Evolutionary conservation across 2,329 filamentous ascomycete genomes (phyloP), one percentile per base, ranked within the genome.

Genomic region (Meredithiella fracta): DNA sequence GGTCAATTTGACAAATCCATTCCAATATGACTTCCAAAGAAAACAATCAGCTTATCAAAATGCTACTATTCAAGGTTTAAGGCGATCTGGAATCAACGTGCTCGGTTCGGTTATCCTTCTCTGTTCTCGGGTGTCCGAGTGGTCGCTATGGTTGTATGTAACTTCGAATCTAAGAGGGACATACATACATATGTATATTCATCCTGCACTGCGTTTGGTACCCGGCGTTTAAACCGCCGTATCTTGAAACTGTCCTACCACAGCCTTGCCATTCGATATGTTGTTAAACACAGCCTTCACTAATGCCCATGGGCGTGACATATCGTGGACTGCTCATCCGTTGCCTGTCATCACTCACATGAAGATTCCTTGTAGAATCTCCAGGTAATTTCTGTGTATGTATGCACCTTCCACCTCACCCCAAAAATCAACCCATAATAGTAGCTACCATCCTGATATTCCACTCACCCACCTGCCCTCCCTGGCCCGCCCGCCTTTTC

Each of bases 71-170:
- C 29, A 34, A 34, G 29, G 11, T 34, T 11, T 34, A 5, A 34
- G 29, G 5, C 5, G 11, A 34, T 5, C 29, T 34, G 29, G 5
- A 34, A 34, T 34, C 5, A n/a, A 44, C 3, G 62, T 63, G 53
- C 69, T 49, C 44, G 44, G 44, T 25, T 49, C 7, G 22, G 25
- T 8, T 49, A 49, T 25, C 44, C 44, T 7, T 47, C n/a, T 49
- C 15, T 7, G 44, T 26, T 11, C 2, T 5, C 11, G 3, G 17
- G 9, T 25, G 6, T 42, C 38, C 15, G 15, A 42, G 38, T 42
- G 38, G 17, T 5, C 15, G 6, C 14, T 7, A 42, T 42, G 38
- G 38, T 42, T 5, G 38, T 42, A 42, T 15, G 38, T n/a, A 42
- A 42, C 38, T 15, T 42, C 38, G 38, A 42, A 42, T 42, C 38